Evolutionary conservation across 495 filamentous ascomycete species (phyloP).

Genomic region (Aspergillus sclerotiicarbonarius): DNA sequence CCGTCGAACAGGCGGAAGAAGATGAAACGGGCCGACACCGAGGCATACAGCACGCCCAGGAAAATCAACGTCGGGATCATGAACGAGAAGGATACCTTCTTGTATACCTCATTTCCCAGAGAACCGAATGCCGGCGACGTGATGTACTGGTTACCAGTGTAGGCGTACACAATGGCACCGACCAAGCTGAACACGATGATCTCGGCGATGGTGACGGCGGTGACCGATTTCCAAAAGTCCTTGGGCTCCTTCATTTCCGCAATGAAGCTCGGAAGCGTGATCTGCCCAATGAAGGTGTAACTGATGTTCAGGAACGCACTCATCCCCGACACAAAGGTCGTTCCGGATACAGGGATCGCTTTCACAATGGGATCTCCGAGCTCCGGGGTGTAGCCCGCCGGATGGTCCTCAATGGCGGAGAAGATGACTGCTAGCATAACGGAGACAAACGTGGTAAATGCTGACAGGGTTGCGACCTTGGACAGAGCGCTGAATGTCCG

Average conservation of each 20-base stretch:
- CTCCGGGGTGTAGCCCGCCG: constrained; percentile 55
- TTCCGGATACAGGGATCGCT: constrained; percentile 63
- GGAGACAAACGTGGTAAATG: constrained; percentile 82
- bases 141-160: constrained; percentile 82
- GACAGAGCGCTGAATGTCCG: constrained; percentile 78
- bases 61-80: constrained; percentile 93
- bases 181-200: constrained; percentile 77
- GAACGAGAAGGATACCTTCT: constrained; percentile 84
- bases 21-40: constrained; percentile 80
- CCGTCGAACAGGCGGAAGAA: constrained; percentile 82
- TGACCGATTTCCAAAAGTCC: constrained; percentile 88
- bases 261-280: constrained; percentile 87
- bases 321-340: constrained; percentile 74
- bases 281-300: constrained; percentile 92
- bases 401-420: constrained; percentile 67
- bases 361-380: constrained; percentile 61
- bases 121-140: constrained; percentile 79
- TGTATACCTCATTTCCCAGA: constrained; percentile 64
- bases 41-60: constrained; percentile 82
- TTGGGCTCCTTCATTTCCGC: constrained; percentile 85
- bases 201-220: constrained; percentile 81
- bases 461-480: constrained; percentile 70
- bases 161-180: constrained; percentile 73
- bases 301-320: constrained; percentile 86
- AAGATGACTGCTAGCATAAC: constrained; percentile 79